phyloP scores from a whole-genome alignment of 768 basidiomycete species.

The Pisolithus orientalis region DNA sequence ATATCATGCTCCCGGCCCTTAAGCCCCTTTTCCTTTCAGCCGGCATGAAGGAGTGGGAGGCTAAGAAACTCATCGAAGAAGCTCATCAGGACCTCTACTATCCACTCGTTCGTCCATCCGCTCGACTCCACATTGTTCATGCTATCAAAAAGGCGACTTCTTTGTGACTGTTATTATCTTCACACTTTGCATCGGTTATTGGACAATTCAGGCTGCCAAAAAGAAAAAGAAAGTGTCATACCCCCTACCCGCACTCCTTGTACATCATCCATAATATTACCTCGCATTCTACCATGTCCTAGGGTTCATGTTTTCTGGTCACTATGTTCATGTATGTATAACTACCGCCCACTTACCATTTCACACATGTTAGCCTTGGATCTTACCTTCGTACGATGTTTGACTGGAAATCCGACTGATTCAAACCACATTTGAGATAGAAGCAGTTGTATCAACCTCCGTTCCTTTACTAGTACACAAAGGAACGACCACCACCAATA shows the following conservation, averaged over 20 bases:
- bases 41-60: constrained; percentile 47
- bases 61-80: constrained; percentile 50
- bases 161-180: neutral
- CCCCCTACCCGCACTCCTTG: neutral
- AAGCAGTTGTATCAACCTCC: constrained; percentile 54
- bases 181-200: constrained; percentile 4
- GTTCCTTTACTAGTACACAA: constrained; percentile 49
- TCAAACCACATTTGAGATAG: constrained; percentile 29
- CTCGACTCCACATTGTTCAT: constrained; percentile 54
- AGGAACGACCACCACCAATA: constrained; percentile 50
- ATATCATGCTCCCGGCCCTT: constrained; percentile 57
- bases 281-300: constrained; percentile 5
- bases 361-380: neutral
- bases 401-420: constrained; percentile 39
- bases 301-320: constrained; percentile 1
- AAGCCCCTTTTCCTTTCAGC: constrained; percentile 51
- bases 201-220: constrained; percentile 11
- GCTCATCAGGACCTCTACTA: constrained; percentile 65
- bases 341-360: neutral
- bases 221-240: constrained; percentile 22
- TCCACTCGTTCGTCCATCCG: constrained; percentile 44
- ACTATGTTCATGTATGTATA: constrained; percentile 7
- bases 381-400: neutral
- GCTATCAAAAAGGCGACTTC: constrained; percentile 32
- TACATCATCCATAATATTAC: constrained; percentile 46